A percentile compares a stretch with the other conserved stretches of the same genome.
phyloP scores from a whole-genome alignment of 139 green algal genomes.

The Coelastrella sp. region DNA sequence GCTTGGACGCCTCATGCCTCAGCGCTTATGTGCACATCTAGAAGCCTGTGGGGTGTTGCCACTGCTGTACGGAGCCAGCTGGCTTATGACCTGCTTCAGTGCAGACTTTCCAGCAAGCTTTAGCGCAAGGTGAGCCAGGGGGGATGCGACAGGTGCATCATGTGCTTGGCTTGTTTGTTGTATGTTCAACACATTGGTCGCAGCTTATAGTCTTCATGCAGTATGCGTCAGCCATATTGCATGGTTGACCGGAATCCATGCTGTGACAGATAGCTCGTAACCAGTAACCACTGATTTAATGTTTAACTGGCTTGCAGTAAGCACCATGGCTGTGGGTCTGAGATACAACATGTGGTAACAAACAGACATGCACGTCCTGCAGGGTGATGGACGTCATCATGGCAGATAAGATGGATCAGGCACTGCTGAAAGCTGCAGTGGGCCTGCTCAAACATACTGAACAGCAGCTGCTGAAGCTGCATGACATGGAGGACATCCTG shows the following conservation, averaged over 20 bases:
- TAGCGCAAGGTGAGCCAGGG: conserved; percentile 55
- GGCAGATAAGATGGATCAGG: conserved; percentile 66
- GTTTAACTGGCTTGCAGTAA: not conserved
- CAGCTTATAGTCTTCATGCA: no score
- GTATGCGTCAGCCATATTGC: no score
- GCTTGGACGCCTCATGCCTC: conserved; percentile 73
- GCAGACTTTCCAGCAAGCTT: conserved; percentile 84
- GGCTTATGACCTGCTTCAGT: conserved; percentile 85
- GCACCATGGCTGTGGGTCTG: no score
- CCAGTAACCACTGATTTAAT: no score
- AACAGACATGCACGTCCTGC: no score
- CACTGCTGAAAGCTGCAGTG: conserved; percentile 79
- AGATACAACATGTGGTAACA: no score
- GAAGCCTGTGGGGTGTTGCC: conserved; percentile 70
- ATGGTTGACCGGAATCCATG: no score
- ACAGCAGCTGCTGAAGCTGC: conserved; percentile 58
- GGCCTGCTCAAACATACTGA: conserved; percentile 60
- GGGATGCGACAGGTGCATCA: not conserved
- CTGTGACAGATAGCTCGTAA: no score
- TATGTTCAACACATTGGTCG: no score
- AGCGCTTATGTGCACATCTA: conserved; percentile 68
- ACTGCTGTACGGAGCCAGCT: conserved; percentile 81
- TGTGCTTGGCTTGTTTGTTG: no score
- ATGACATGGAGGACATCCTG: conserved; percentile 80
- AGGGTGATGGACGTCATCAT: conserved; percentile 84